Conservation (phyloP, 2,329 filamentous ascomycete genomes). For the Ceratocystis huliohia region DNA sequence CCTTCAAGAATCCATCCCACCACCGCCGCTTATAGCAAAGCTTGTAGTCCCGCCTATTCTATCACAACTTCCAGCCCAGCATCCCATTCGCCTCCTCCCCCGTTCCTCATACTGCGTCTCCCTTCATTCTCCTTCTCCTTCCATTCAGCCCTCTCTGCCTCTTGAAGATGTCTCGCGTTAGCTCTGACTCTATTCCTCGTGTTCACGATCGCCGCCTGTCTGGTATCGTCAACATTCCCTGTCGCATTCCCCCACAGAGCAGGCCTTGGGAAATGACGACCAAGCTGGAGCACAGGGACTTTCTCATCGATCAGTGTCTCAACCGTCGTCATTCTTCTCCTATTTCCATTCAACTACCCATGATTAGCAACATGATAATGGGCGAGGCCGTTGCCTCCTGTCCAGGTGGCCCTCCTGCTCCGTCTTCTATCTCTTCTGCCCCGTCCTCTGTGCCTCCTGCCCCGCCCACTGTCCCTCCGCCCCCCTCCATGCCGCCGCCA, state of each 20-base stretch:
- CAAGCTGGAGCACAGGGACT: slow-evolving; percentile 7
- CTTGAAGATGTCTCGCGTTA: not conserved
- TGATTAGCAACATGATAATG: slow-evolving; percentile 2
- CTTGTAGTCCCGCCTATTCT: not conserved
- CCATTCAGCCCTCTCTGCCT: not conserved
- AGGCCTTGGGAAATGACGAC: slow-evolving; percentile 19
- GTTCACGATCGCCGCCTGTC: slow-evolving; percentile 7
- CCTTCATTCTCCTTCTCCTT: not conserved
- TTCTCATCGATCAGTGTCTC: slow-evolving; percentile 16
- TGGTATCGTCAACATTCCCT: slow-evolving; percentile 9
- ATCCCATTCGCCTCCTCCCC: too few relatives aligned
- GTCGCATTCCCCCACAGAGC: slow-evolving; percentile 10
- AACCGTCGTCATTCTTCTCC: slow-evolving; percentile 9
- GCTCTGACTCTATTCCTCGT: not conserved
- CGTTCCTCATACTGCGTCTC: not conserved
- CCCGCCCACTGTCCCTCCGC: too few relatives aligned
- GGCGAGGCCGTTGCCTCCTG: not conserved
- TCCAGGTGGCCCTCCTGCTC: not conserved
- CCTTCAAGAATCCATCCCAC: not conserved
- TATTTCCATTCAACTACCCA: slow-evolving; percentile 7
- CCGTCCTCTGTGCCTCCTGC: too few relatives aligned
- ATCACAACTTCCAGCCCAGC: not conserved
- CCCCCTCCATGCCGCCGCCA: not conserved
- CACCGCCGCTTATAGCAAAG: not conserved
- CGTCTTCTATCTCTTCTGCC: not conserved